phyloP scores from a whole-genome alignment of 2,329 filamentous ascomycete genomes.

The Thielaviopsis musarum region DNA sequence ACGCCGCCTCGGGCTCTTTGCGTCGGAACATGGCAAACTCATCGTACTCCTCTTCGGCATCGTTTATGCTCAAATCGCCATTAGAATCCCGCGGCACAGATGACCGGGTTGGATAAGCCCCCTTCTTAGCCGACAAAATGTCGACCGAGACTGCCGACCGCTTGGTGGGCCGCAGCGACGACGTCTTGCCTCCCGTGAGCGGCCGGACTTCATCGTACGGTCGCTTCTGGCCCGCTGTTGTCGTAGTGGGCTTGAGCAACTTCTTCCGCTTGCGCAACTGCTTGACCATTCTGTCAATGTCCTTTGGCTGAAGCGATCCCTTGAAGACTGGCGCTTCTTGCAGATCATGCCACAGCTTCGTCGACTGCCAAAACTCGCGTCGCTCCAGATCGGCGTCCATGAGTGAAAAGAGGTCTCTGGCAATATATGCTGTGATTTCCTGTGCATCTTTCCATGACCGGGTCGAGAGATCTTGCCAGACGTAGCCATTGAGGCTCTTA shows the following conservation, averaged over 20 bases:
- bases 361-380: background rate
- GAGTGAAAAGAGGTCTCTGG: constrained; percentile 6
- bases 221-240: constrained; percentile 3
- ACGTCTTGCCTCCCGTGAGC: constrained; percentile 1
- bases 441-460: background rate
- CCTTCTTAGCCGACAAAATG: background rate
- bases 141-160: background rate
- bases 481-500: background rate
- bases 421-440: constrained; percentile 1
- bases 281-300: background rate
- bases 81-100: background rate
- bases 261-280: constrained; percentile 3
- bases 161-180: constrained; percentile 7
- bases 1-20: background rate
- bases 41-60: background rate
- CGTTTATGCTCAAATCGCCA: background rate
- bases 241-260: background rate
- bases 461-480: constrained; percentile 1
- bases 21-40: constrained; percentile 3
- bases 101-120: background rate
- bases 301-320: background rate
- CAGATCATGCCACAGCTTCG: constrained; percentile 1
- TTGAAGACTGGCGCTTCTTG: background rate
- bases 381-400: constrained; percentile 7
- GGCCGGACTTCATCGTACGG: constrained; percentile 1